Evolutionary conservation across 768 basidiomycete species (phyloP), one percentile per base, ranked within the genome.

Genomic region (Termitomyces sp.): DNA sequence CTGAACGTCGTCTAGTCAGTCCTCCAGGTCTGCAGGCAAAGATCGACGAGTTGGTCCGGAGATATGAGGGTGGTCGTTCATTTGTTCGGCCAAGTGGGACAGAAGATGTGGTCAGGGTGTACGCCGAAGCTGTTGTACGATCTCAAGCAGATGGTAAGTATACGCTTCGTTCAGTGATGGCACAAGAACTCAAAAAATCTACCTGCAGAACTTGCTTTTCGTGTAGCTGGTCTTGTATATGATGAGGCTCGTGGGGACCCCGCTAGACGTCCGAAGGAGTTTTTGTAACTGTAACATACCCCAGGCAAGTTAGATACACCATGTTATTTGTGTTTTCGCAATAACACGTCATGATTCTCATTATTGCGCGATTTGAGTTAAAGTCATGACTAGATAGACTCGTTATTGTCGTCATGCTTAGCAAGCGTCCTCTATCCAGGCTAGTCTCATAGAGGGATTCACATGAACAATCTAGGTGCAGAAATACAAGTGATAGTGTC

Each of bases 21-120:
- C 97, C 97, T 2, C 71, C 72, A 17, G 89, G 90, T 10, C 68
- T 98, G 56, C 97, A 98, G 69, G 76, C 69, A 11, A 86, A 82
- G 69, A 86, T 99, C 50, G 89, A 98, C 58, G 88, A 86, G 28
- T 78, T 93, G 38, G 86, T 91, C 31, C 75, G 78, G 55, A 84
- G 84, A 66, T 90, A 87, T 65, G 85, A 88, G 46, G 85, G 84
- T 17, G 97, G 97, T 1, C 83, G 97, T 42, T 84, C 91, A 28
- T 99, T 99, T 66, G 97, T 98, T 17, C 73, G 97, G 56, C 97
- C 97, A 2, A 96, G 94, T 70, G 97, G 97, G 9, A 99, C 97
- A 23, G 97, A 99, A 70, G 95, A 99, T 66, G 95, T 96, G 26
- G 97, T 99, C 6, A 81, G 97, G 57, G 94, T 99, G 15, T 99